A percentile compares a stretch with the other conserved stretches of the same genome.
Conservation (phyloP, 1,139 yeast species). For the Kurtzmaniella quercitrusa region DNA sequence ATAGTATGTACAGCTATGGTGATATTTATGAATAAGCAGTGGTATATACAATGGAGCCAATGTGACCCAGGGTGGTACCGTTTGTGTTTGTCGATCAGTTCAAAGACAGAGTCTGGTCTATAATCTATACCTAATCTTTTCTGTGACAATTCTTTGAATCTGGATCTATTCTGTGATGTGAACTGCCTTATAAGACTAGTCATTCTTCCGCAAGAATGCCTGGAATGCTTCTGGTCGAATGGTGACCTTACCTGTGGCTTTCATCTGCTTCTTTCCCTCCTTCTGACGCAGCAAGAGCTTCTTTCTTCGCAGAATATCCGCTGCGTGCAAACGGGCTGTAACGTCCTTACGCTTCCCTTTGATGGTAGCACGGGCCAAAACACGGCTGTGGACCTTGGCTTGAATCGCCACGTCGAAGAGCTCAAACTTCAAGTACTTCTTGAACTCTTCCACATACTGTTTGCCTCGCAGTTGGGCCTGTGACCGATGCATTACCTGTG, state of each 20-base stretch:
- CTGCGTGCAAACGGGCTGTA: conserved; percentile 85
- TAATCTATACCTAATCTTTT: too few relatives aligned
- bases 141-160: background rate
- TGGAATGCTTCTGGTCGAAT: conserved; percentile 85
- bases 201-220: conserved; percentile 48
- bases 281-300: conserved; percentile 85
- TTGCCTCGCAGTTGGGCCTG: conserved; percentile 71
- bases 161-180: background rate
- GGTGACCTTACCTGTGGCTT: conserved; percentile 70
- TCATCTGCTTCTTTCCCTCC: conserved; percentile 87
- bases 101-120: too few relatives aligned
- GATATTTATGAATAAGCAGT: too few relatives aligned
- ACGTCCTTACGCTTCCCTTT: conserved; percentile 94
- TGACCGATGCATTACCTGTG: conserved; percentile 82
- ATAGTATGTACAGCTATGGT: too few relatives aligned
- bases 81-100: too few relatives aligned
- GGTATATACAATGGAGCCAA: too few relatives aligned
- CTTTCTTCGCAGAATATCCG: conserved; percentile 86
- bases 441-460: conserved; percentile 79
- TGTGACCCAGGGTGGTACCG: too few relatives aligned
- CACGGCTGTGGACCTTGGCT: conserved; percentile 78
- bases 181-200: conserved; percentile 8
- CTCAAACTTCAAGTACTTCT: conserved; percentile 73
- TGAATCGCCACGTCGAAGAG: conserved; percentile 91
- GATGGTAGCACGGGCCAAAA: conserved; percentile 88